Conservation (phyloP, 73 alveolate genomes). For the Urostyla sp. region DNA sequence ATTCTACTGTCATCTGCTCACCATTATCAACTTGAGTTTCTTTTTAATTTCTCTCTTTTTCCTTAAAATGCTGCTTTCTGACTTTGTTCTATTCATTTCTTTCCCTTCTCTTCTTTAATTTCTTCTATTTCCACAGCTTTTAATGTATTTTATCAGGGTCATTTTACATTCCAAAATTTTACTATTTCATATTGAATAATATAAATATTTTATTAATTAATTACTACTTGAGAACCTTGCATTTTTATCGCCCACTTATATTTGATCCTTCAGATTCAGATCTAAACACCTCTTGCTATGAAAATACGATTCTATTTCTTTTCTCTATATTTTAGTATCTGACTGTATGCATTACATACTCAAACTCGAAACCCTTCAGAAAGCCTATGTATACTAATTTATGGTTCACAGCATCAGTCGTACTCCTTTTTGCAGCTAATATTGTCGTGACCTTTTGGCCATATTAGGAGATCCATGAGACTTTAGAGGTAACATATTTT, state of each 20-base stretch:
- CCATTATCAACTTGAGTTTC: too few species aligned
- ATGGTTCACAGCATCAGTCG: slow-evolving; percentile 54
- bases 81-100: too few species aligned
- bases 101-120: too few species aligned
- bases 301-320: slow-evolving; percentile 84
- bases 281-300: slow-evolving; percentile 76
- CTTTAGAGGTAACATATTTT: slow-evolving; percentile 23
- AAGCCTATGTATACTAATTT: slow-evolving; percentile 87
- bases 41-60: too few species aligned
- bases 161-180: too few species aligned
- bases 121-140: too few species aligned
- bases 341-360: slow-evolving; percentile 85
- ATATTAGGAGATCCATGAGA: slow-evolving; percentile 20
- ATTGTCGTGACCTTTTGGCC: slow-evolving; percentile 1
- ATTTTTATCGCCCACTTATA: not conserved
- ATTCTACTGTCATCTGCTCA: too few species aligned
- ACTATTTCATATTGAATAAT: too few species aligned
- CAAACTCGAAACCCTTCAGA: slow-evolving; percentile 96
- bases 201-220: too few species aligned
- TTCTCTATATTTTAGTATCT: slow-evolving; percentile 86
- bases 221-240: too few species aligned
- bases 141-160: too few species aligned
- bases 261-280: slow-evolving; percentile 66
- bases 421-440: slow-evolving; percentile 25
- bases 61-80: too few species aligned